phyloP scores from a whole-genome alignment of 2,329 filamentous ascomycete genomes.

The Sclerotinia glacialis region DNA sequence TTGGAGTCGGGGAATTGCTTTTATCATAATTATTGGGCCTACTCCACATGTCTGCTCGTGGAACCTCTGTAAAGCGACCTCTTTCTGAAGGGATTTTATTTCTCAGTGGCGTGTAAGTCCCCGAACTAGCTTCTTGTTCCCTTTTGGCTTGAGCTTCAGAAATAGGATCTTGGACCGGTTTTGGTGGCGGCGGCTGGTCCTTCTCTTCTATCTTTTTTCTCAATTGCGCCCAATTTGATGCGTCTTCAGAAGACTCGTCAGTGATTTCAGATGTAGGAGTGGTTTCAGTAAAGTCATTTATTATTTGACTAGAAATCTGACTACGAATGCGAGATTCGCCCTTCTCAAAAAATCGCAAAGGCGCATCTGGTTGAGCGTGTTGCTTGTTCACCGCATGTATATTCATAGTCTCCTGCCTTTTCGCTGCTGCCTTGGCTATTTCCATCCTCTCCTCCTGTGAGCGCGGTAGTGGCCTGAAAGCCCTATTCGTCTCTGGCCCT shows the following conservation, averaged over 20 bases:
- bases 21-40: conserved; percentile 8
- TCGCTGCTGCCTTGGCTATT: background rate
- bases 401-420: background rate
- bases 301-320: conserved; percentile 6
- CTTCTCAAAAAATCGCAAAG: conserved; percentile 1
- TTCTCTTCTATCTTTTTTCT: conserved; percentile 22
- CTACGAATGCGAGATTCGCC: background rate
- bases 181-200: background rate
- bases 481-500: conserved; percentile 35
- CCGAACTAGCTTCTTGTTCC: conserved; percentile 31
- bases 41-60: conserved; percentile 16
- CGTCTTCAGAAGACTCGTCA: background rate
- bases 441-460: conserved; percentile 8
- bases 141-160: conserved; percentile 30
- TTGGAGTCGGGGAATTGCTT: background rate
- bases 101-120: conserved; percentile 32
- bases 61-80: background rate
- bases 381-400: conserved; percentile 10
- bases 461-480: conserved; percentile 27
- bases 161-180: conserved; percentile 24
- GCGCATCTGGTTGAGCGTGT: background rate
- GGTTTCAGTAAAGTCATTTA: background rate
- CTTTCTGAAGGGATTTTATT: conserved; percentile 11
- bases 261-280: background rate
- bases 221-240: conserved; percentile 28